A percentile compares a stretch with the other conserved stretches of the same genome.
phyloP scores from a whole-genome alignment of 495 filamentous ascomycete species.

The Daldinia caldariorum region DNA sequence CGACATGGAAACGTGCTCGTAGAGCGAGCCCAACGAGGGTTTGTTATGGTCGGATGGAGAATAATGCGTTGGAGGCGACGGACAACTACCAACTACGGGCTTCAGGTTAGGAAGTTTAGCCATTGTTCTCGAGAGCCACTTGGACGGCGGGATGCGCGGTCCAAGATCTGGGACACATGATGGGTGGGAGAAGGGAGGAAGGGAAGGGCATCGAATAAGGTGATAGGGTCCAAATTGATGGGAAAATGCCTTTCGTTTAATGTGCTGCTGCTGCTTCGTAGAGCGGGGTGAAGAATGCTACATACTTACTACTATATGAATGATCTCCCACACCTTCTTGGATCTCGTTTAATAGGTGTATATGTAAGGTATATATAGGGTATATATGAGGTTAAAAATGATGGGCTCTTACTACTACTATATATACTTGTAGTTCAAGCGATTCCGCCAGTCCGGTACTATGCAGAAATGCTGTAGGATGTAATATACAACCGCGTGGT shows the following conservation, averaged over 20 bases:
- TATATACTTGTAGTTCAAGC: not conserved
- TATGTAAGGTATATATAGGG: not conserved
- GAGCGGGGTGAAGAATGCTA: slow-evolving; percentile 42
- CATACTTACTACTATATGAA: slow-evolving; percentile 37
- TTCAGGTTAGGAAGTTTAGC: slow-evolving; percentile 45
- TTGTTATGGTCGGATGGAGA: slow-evolving; percentile 49
- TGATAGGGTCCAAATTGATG: slow-evolving; percentile 31
- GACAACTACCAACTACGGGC: slow-evolving; percentile 50
- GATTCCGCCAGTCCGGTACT: slow-evolving; percentile 19
- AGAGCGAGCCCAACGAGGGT: slow-evolving; percentile 48
- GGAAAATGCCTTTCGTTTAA: slow-evolving; percentile 39
- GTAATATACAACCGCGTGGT: slow-evolving; percentile 22
- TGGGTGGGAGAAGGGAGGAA: not conserved
- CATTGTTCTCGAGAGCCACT: slow-evolving; percentile 31
- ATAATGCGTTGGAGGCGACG: slow-evolving; percentile 53
- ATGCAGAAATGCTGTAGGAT: slow-evolving; percentile 23
- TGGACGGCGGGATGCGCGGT: slow-evolving; percentile 26
- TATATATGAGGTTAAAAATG: slow-evolving; percentile 12
- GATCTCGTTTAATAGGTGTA: slow-evolving; percentile 5
- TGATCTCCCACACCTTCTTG: slow-evolving; percentile 37
- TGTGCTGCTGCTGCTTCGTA: slow-evolving; percentile 12
- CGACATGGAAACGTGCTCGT: slow-evolving; percentile 54
- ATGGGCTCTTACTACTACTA: not conserved
- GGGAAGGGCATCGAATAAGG: slow-evolving; percentile 26
- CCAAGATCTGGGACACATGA: slow-evolving; percentile 22